Evolutionary conservation across 1,284 basidiomycete species (phyloP), one percentile per base, ranked within the genome.

Genomic region (Tylopilus sp.): DNA sequence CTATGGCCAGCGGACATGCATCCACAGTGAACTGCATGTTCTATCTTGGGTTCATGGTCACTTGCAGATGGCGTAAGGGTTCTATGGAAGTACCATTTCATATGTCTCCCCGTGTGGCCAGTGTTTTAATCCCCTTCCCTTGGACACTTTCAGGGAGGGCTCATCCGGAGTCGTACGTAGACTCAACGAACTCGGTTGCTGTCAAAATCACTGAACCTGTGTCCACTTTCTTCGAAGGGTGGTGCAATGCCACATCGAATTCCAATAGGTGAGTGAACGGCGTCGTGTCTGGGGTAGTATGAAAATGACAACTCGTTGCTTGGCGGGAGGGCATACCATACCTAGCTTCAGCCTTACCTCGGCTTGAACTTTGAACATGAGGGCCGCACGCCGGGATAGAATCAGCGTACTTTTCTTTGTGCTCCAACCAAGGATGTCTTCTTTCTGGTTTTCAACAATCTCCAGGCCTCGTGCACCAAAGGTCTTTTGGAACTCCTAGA

Each of bases 401-500:
- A 29, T 29, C 29, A 29, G 29, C 29, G 29, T 29, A 29, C 29
- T 6, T 29, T 29, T 29, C 29, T 29, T 29, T 29, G 29, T 29
- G 29, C 29, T 29, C 29, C 29, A 29, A 29, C 95, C 95, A 3
- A 98, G 86, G 57, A 98, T 87, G 71, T 93, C 95, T 83, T 98
- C 96, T 83, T 97, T 98, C 84, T 98, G 96, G 80, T 96, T 96
- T 83, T 98, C 95, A n/a, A 98, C 96, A 13, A 98, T 85, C 81
- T 98, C 95, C 53, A 98, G 86, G 2, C 96, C 96, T 69, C 97
- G 96, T 22, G 87, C 84, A 80, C 98, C 96, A 59, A 98, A 86
- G 9, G 90, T 92, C 84, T 95, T 96, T 81, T 98, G 96, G n/a
- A 98, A 85, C 70, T 97, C 95, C 36, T 90, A 83, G 57, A 98